Percentiles rank a stretch among this genome's conserved stretches.
These are phyloP conservation scores for Rubroboletus satanas DNA, from an alignment of 768 basidiomycete species.

Conservation along the genomic window DNA sequence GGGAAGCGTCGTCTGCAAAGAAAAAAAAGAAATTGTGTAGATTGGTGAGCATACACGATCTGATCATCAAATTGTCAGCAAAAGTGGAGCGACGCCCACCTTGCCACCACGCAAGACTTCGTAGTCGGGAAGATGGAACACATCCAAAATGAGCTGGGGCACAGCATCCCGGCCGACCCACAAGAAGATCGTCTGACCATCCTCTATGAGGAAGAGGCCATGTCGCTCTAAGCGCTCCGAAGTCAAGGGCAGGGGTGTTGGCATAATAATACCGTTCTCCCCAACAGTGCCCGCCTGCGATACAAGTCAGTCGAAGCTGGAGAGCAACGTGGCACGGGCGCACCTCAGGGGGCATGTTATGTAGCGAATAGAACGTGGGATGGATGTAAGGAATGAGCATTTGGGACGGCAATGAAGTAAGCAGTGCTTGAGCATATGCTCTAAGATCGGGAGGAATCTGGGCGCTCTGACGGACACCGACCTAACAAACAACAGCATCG, in stretches of 20 bases:
- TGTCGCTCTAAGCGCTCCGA: conserved; percentile 95
- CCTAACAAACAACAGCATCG: conserved; percentile 39
- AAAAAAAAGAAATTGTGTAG: not conserved
- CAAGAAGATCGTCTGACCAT: conserved; percentile 95
- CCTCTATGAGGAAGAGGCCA: conserved; percentile 94
- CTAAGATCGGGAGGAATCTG: conserved; percentile 96
- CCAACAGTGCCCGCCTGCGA: conserved; percentile 84
- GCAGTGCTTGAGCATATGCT: conserved; percentile 88
- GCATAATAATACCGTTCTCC: conserved; percentile 84
- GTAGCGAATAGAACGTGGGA: conserved; percentile 91
- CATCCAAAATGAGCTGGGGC: conserved; percentile 90
- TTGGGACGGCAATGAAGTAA: conserved; percentile 90
- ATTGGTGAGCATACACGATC: not conserved
- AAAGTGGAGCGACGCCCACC: conserved; percentile 37
- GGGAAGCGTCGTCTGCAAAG: conserved; percentile 74
- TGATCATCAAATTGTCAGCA: not conserved
- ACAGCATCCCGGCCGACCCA: conserved; percentile 99
- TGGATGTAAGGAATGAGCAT: conserved; percentile 90
- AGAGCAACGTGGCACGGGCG: conserved; percentile 10
- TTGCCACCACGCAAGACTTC: conserved; percentile 91
- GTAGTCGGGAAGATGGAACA: conserved; percentile 87
- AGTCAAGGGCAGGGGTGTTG: conserved; percentile 82
- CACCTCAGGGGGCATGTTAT: conserved; percentile 94
- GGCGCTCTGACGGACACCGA: conserved; percentile 91
- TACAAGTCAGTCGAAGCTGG: conserved; percentile 2